These are phyloP conservation scores for Rhizophagus sp. DNA, from an alignment of 192 early-diverging fungal genomes.

Conservation along the genomic window DNA sequence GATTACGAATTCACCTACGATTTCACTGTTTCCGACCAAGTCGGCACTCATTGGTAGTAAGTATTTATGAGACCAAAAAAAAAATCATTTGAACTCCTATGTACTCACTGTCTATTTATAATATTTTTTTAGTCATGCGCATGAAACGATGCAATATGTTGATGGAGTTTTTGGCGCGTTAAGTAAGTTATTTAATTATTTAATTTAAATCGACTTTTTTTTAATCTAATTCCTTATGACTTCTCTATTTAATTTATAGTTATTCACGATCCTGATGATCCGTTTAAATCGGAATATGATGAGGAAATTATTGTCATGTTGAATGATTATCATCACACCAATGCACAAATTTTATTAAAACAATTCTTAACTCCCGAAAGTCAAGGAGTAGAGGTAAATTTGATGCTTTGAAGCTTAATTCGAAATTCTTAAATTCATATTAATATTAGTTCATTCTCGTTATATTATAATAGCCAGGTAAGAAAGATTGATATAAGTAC, in stretches of 20 bases:
- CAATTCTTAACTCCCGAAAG: slow-evolving; percentile 35
- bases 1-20: slow-evolving; percentile 42
- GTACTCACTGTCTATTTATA: slow-evolving; percentile 29
- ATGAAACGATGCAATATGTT: slow-evolving; percentile 39
- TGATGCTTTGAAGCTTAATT: slow-evolving; percentile 31
- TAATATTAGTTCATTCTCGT: slow-evolving; percentile 34
- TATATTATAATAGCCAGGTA: slow-evolving; percentile 34
- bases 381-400: slow-evolving; percentile 33
- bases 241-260: slow-evolving; percentile 31
- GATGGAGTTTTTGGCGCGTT: slow-evolving; percentile 38
- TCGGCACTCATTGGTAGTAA: slow-evolving; percentile 52
- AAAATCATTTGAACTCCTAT: slow-evolving; percentile 23
- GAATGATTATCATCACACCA: slow-evolving; percentile 41
- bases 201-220: slow-evolving; percentile 31
- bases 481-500: slow-evolving; percentile 31
- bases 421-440: slow-evolving; percentile 33
- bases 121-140: slow-evolving; percentile 43
- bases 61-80: slow-evolving; percentile 33
- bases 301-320: slow-evolving; percentile 47
- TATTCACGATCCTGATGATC: slow-evolving; percentile 40
- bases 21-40: slow-evolving; percentile 40
- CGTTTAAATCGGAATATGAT: slow-evolving; percentile 38
- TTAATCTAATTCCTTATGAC: slow-evolving; percentile 25
- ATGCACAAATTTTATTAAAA: slow-evolving; percentile 39
- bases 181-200: slow-evolving; percentile 33